Evolutionary conservation across 2,329 filamentous ascomycete species (phyloP), one percentile per base, ranked within the genome.

Genomic region (Colletotrichum sp.): DNA sequence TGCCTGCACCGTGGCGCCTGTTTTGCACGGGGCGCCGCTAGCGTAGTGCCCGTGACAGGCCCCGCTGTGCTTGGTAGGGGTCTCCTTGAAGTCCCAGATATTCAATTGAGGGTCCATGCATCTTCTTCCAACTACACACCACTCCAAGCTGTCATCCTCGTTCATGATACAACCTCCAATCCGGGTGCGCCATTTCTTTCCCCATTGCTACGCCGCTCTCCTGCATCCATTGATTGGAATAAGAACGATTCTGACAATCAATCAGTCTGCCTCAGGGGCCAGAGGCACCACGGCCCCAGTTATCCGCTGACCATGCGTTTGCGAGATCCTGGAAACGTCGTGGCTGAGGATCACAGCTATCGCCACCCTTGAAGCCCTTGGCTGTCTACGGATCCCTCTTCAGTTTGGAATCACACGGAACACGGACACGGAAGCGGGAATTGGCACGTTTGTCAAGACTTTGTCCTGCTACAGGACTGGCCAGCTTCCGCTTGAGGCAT

Each of bases 101-200:
- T 52, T 72, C 55, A 68, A 74, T 74, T 48, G n/a, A 32, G 18
- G 13, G n/a, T 34, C 2, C 14, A 12, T 24, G 28, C 48, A 55
- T 28, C 60, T 72, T 64, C 68, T 74, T 72, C 69, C 73, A 30
- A 75, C 73, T 72, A 68, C 73, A 72, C 32, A n/a, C 39, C 69
- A 72, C 30, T 5, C 8, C 16, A 28, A 71, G 32, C 21, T 32
- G 18, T 12, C 28, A 48, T 18, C 52, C 65, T 26, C 26, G n/a
- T 52, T 1, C 36, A 52, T 13, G 24, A n/a, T 10, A 32, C 36
- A 61, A 18, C 32, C 34, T 63, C 36, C 13, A 36, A 28, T 24
- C n/a, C 6, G 59, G 36, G 12, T 68, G 66, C 34, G 34, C 18
- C 61, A 64, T 64, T 39, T 64, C n/a, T 36, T 52, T 26, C 32